Percentiles rank a stretch among this genome's conserved stretches.
Conservation (phyloP, 2,329 filamentous ascomycete species). For the Colletotrichum phormii region DNA sequence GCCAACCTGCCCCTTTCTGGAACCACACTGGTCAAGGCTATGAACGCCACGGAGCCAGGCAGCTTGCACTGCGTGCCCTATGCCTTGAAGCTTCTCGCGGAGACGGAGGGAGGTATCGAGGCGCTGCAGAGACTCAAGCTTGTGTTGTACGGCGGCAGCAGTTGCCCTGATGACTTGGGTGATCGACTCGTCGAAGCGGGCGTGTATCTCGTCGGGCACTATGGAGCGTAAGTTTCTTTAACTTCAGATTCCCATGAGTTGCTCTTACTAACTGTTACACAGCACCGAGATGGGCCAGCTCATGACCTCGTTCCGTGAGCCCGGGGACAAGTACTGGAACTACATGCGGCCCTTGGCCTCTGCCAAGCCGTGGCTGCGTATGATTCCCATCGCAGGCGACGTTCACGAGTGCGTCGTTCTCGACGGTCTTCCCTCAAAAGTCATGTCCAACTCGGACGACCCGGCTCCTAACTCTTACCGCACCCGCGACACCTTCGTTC, state of each 20-base stretch:
- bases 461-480: constrained; percentile 55
- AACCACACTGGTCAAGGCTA: constrained; percentile 52
- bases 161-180: constrained; percentile 65
- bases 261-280: background rate
- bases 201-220: constrained; percentile 62
- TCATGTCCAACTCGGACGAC: constrained; percentile 52
- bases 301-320: constrained; percentile 65
- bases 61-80: constrained; percentile 69
- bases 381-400: constrained; percentile 47
- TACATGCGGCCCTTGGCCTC: constrained; percentile 58
- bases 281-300: constrained; percentile 68
- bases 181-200: constrained; percentile 59
- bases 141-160: constrained; percentile 63
- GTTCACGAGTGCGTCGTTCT: constrained; percentile 51
- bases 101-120: constrained; percentile 62
- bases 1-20: constrained; percentile 61
- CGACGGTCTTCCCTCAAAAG: constrained; percentile 52
- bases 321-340: constrained; percentile 65
- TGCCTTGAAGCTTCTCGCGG: constrained; percentile 66
- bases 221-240: constrained; percentile 55
- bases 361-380: constrained; percentile 53
- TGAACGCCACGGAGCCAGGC: constrained; percentile 55
- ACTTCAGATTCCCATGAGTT: too few relatives aligned
- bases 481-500: constrained; percentile 57
- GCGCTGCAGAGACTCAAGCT: constrained; percentile 54